phyloP scores from a whole-genome alignment of 2,329 filamentous ascomycete genomes.

The Apiospora kogelbergensis region DNA sequence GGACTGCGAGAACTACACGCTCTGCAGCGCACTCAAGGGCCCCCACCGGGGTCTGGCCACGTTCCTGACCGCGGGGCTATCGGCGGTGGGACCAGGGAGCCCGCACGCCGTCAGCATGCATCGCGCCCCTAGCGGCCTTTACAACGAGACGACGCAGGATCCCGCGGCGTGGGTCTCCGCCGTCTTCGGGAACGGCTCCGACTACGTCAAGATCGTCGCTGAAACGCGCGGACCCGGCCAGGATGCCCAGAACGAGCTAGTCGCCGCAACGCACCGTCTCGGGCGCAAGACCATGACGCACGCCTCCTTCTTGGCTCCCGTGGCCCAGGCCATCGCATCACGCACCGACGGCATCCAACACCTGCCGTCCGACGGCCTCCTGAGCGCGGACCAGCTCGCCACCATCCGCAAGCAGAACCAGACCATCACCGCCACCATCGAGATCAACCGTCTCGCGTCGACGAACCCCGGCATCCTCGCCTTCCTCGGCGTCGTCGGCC shows the following conservation, averaged over 20 bases:
- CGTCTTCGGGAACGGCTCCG: neutral
- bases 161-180: neutral
- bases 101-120: neutral
- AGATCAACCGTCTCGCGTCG: neutral
- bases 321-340: neutral
- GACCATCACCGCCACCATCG: neutral
- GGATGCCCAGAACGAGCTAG: neutral
- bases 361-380: neutral
- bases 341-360: neutral
- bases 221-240: neutral
- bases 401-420: neutral
- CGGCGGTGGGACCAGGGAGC: neutral
- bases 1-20: neutral
- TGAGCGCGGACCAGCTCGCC: neutral
- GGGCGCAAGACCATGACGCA: neutral
- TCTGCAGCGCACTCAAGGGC: neutral
- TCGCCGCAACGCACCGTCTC: neutral
- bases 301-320: neutral
- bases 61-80: neutral
- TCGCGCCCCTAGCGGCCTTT: neutral
- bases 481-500: neutral
- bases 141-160: neutral
- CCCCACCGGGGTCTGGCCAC: neutral
- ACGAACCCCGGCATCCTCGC: neutral
- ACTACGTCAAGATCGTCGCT: neutral